These are phyloP conservation scores for Paraconiothyrium brasiliense DNA, from an alignment of 2,329 filamentous ascomycete species.

Conservation along the genomic window DNA sequence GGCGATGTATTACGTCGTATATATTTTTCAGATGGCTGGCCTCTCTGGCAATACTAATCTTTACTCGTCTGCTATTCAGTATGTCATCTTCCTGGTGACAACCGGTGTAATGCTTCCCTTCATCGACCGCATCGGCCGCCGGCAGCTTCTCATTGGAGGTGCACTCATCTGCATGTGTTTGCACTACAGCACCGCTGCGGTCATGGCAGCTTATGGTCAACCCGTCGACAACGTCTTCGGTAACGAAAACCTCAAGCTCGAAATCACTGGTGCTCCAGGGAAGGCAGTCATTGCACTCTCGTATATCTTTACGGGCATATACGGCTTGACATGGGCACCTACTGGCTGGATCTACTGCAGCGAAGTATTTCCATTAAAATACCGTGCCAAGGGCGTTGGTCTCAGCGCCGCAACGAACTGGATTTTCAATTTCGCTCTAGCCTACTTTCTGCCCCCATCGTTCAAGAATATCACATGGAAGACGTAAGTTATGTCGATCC, in stretches of 20 bases:
- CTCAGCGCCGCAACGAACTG: conserved; percentile 60
- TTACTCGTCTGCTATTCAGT: conserved; percentile 52
- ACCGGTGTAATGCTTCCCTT: conserved; percentile 53
- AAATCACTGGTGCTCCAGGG: conserved; percentile 62
- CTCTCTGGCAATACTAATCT: conserved; percentile 62
- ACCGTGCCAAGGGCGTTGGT: conserved; percentile 68
- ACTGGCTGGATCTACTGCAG: conserved; percentile 73
- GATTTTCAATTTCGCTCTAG: conserved; percentile 68
- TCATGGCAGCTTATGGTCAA: conserved; percentile 8
- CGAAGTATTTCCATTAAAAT: conserved; percentile 71
- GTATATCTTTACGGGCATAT: conserved; percentile 71
- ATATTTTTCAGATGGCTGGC: conserved; percentile 68
- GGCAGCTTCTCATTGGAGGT: conserved; percentile 54
- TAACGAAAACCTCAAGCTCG: conserved; percentile 63
- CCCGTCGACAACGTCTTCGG: conserved; percentile 51
- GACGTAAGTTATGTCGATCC: conserved; percentile 59
- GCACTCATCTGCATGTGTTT: conserved; percentile 55
- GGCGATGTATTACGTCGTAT: conserved; percentile 66
- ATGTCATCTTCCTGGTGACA: conserved; percentile 55
- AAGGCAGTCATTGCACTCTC: conserved; percentile 72
- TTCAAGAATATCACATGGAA: conserved; percentile 68
- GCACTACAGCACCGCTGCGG: conserved; percentile 43
- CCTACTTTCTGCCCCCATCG: conserved; percentile 63
- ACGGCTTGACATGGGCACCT: conserved; percentile 70
- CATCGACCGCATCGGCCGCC: conserved; percentile 53